phyloP scores from a whole-genome alignment of 2,329 filamentous ascomycete genomes.

The Aschersonia sp. region DNA sequence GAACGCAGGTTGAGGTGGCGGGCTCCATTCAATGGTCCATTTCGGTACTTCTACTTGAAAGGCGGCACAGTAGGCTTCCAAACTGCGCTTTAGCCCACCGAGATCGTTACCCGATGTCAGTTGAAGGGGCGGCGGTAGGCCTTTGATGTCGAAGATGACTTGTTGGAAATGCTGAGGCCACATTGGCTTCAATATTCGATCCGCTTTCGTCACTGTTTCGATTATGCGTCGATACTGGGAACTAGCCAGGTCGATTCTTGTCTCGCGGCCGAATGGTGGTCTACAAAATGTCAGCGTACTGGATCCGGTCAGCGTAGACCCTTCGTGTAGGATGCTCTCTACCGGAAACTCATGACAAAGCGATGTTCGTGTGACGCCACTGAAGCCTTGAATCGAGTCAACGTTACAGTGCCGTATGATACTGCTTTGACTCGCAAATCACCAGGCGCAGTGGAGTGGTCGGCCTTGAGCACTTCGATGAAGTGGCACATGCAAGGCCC shows the following conservation, averaged over 20 bases:
- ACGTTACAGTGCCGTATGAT: constrained; percentile 35
- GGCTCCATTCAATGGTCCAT: constrained; percentile 34
- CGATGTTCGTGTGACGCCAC: constrained; percentile 38
- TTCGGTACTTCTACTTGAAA: constrained; percentile 34
- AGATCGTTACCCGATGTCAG: constrained; percentile 40
- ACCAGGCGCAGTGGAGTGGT: constrained; percentile 23
- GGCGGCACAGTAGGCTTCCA: constrained; percentile 39
- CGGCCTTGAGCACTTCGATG: constrained; percentile 32
- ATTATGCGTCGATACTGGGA: constrained; percentile 39
- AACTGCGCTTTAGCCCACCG: constrained; percentile 37
- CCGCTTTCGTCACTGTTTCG: constrained; percentile 36
- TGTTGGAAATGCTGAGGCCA: constrained; percentile 43
- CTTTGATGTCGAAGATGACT: constrained; percentile 35
- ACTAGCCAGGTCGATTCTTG: constrained; percentile 36
- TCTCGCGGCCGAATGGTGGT: constrained; percentile 26
- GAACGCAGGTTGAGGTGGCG: constrained; percentile 33
- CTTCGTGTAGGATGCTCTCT: constrained; percentile 8
- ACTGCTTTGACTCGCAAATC: constrained; percentile 35
- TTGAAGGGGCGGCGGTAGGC: constrained; percentile 36
- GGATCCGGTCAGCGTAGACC: neutral
- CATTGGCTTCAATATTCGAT: constrained; percentile 40
- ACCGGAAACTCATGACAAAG: constrained; percentile 41
- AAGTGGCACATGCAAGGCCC: constrained; percentile 38
- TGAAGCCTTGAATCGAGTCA: constrained; percentile 36
- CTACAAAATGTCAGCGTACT: constrained; percentile 10